Percentiles rank a stretch among this genome's conserved stretches.
Conservation (phyloP, 169 alveolate genomes). For the Plasmodium coatneyi region DNA sequence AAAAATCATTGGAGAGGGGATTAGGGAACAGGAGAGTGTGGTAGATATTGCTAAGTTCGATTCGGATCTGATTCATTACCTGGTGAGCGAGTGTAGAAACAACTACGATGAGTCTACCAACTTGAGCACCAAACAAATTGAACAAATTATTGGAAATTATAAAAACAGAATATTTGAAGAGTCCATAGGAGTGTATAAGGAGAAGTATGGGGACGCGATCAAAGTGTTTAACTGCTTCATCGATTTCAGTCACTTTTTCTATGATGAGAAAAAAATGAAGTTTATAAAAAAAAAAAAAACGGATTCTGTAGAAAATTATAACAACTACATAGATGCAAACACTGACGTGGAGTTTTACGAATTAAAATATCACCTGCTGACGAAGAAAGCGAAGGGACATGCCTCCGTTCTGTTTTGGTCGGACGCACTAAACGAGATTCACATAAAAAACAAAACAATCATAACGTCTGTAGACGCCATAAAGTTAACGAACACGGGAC, state of each 20-base stretch:
- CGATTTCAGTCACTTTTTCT: slow-evolving; percentile 55
- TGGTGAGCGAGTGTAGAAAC: slow-evolving; percentile 30
- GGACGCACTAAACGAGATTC: slow-evolving; percentile 56
- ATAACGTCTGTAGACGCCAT: slow-evolving; percentile 80
- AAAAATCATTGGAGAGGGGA: slow-evolving; percentile 25
- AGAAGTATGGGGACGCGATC: slow-evolving; percentile 67
- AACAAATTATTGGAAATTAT: slow-evolving; percentile 16
- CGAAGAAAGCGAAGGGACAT: slow-evolving; percentile 54
- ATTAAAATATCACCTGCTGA: slow-evolving; percentile 48
- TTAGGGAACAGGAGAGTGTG: slow-evolving; percentile 19
- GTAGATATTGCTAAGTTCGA: slow-evolving; percentile 50
- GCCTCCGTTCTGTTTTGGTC: slow-evolving; percentile 70
- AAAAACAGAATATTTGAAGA: slow-evolving; percentile 44
- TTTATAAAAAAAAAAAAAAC: slow-evolving; percentile 63
- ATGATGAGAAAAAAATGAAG: slow-evolving; percentile 59
- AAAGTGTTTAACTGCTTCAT: slow-evolving; percentile 73
- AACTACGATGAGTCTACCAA: background rate
- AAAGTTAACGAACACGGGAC: slow-evolving; percentile 74
- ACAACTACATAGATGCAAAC: slow-evolving; percentile 55
- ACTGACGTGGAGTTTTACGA: slow-evolving; percentile 78
- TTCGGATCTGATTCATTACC: slow-evolving; percentile 49
- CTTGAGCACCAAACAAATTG: slow-evolving; percentile 32
- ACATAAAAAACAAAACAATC: slow-evolving; percentile 32
- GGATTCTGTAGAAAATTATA: slow-evolving; percentile 43
- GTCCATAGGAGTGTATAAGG: slow-evolving; percentile 29